Evolutionary conservation across 1,284 basidiomycete species (phyloP).

Genomic region (Cryptococcus jaspeensis): DNA sequence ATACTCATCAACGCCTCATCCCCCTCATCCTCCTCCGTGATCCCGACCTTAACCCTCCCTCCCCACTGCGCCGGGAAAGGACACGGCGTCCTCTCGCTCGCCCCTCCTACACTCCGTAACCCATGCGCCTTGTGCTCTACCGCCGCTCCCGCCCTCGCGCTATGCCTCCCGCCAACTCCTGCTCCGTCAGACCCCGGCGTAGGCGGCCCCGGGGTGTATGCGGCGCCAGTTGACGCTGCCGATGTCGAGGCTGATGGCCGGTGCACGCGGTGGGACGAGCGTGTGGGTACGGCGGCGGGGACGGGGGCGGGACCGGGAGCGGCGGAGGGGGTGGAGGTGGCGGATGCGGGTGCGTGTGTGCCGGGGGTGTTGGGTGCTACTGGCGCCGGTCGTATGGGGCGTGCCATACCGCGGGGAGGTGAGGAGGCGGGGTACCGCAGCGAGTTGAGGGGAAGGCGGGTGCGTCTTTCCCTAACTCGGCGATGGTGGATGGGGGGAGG

Average conservation of each 20-base stretch:
- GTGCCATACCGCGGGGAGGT: conserved; percentile 17
- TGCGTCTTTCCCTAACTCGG: conserved; percentile 11
- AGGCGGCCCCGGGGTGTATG: conserved; percentile 9
- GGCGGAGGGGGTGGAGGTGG: conserved; percentile 4
- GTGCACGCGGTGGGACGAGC: conserved; percentile 7
- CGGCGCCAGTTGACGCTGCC: conserved; percentile 8
- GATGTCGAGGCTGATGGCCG: conserved; percentile 13
- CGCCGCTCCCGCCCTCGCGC: not conserved
- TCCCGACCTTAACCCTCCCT: conserved; percentile 37
- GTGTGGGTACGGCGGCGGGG: conserved; percentile 3
- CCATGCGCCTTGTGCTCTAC: conserved; percentile 42
- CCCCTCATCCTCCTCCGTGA: conserved; percentile 42
- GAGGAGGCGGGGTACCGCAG: not conserved
- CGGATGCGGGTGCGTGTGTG: conserved; percentile 2
- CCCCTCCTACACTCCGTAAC: conserved; percentile 32
- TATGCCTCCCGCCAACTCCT: not conserved
- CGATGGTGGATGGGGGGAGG: not conserved
- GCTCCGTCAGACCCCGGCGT: conserved; percentile 11
- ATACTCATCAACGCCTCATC: conserved; percentile 49
- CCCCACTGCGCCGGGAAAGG: conserved; percentile 43
- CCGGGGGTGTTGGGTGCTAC: conserved; percentile 6
- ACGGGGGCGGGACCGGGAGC: conserved; percentile 1
- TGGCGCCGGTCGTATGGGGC: conserved; percentile 22
- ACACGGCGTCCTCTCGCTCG: conserved; percentile 35
- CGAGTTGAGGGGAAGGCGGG: conserved; percentile 6